Percentiles rank a stretch among this genome's conserved stretches.
Evolutionary conservation across 257 asterid species (phyloP).

Genomic region (Hygrophila difformis): DNA sequence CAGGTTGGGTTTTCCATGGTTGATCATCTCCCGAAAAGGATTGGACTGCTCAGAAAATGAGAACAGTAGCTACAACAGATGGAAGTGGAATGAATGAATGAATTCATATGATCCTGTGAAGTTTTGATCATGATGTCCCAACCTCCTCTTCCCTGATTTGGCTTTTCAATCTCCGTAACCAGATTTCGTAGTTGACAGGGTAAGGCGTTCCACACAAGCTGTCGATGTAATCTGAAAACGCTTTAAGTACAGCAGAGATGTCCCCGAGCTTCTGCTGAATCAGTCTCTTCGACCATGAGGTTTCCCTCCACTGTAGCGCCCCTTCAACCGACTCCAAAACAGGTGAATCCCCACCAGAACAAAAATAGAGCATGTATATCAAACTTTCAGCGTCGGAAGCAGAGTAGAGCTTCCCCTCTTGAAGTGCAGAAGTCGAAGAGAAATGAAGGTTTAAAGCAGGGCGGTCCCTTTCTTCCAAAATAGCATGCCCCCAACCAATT

Average conservation of each 20-base stretch:
- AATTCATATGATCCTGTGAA: too few relatives aligned
- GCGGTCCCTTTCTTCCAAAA: too few relatives aligned
- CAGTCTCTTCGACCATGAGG: slow-evolving; percentile 92
- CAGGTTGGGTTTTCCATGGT: background rate
- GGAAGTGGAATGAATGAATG: background rate
- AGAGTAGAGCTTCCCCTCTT: too few relatives aligned
- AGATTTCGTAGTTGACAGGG: too few relatives aligned
- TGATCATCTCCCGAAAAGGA: background rate
- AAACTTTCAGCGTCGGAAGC: too few relatives aligned
- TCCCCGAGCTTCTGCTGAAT: too few relatives aligned
- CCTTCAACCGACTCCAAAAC: slow-evolving; percentile 92
- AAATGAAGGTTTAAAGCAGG: too few relatives aligned
- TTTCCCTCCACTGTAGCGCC: slow-evolving; percentile 91
- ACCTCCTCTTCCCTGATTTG: slow-evolving; percentile 43
- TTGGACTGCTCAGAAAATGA: background rate
- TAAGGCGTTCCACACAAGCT: too few relatives aligned
- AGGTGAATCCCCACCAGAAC: slow-evolving; percentile 67
- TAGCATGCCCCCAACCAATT: slow-evolving; percentile 96
- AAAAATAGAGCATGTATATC: slow-evolving; percentile 74
- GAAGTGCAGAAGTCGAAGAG: too few relatives aligned
- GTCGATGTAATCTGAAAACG: slow-evolving; percentile 94
- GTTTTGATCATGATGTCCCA: too few relatives aligned
- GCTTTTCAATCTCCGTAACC: slow-evolving; percentile 67
- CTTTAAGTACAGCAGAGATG: slow-evolving; percentile 87
- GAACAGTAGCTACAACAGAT: slow-evolving; percentile 3